Conservation (phyloP, 257 asterid genomes). For the Solanum pennellii region DNA sequence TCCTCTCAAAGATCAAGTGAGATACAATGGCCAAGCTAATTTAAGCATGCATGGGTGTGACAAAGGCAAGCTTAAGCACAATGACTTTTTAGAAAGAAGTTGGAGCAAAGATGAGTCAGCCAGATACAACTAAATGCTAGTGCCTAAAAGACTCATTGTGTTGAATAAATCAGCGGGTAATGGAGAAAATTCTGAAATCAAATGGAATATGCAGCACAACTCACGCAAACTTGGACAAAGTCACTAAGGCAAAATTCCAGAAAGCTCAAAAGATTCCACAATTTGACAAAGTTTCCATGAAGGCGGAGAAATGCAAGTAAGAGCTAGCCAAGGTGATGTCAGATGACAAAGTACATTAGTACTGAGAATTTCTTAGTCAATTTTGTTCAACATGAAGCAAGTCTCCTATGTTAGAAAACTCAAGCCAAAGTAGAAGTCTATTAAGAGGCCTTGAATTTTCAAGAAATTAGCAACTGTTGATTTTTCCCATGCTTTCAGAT, state of each 20-base stretch:
- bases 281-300: neutral
- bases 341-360: neutral
- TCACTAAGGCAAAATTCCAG: neutral
- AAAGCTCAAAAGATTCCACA: neutral
- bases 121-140: neutral
- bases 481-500: neutral
- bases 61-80: neutral
- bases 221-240: neutral
- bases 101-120: neutral
- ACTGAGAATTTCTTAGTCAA: neutral
- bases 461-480: neutral
- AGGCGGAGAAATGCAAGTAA: neutral
- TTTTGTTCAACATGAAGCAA: neutral
- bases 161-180: neutral
- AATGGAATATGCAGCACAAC: neutral
- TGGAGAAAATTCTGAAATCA: neutral
- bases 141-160: neutral
- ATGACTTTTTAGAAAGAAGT: neutral
- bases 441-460: neutral
- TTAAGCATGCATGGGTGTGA: neutral
- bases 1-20: neutral
- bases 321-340: neutral
- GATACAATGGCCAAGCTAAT: neutral
- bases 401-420: neutral
- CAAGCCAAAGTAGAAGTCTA: neutral